A percentile compares a stretch with the other conserved stretches of the same genome.
phyloP scores from a whole-genome alignment of 176 grass and related monocot genomes.

The Carex littledalei region DNA sequence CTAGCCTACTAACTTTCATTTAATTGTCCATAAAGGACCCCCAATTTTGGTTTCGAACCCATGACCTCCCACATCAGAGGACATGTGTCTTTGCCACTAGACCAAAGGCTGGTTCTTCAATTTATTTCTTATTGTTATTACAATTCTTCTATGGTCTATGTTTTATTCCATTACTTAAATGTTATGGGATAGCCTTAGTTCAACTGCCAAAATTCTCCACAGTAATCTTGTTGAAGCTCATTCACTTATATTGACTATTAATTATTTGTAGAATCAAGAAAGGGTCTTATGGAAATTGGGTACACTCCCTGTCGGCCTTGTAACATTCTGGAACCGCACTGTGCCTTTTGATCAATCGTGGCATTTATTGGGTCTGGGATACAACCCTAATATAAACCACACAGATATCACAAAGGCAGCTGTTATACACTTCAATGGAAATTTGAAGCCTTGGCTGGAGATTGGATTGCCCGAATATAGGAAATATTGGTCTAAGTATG shows the following conservation, averaged over 20 bases:
- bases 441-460: conserved; percentile 92
- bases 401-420: conserved; percentile 51
- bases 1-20: too few relatives aligned
- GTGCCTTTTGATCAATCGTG: conserved; percentile 54
- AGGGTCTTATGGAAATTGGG: conserved; percentile 83
- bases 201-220: neutral
- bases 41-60: too few relatives aligned
- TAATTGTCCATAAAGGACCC: too few relatives aligned
- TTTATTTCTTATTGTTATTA: neutral
- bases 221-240: neutral
- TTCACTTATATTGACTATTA: neutral
- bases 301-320: conserved; percentile 71
- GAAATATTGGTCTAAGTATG: conserved; percentile 64
- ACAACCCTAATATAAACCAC: conserved; percentile 69
- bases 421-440: conserved; percentile 92
- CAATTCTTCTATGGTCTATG: neutral
- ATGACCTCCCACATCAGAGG: too few relatives aligned
- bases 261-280: conserved; percentile 53
- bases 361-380: conserved; percentile 82
- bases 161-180: neutral
- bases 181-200: neutral
- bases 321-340: conserved; percentile 82
- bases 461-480: conserved; percentile 68
- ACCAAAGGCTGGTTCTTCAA: neutral
- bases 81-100: too few relatives aligned